These are phyloP conservation scores for Diospyros lotus DNA, from an alignment of 148 eudicot genomes.

Conservation along the genomic window DNA sequence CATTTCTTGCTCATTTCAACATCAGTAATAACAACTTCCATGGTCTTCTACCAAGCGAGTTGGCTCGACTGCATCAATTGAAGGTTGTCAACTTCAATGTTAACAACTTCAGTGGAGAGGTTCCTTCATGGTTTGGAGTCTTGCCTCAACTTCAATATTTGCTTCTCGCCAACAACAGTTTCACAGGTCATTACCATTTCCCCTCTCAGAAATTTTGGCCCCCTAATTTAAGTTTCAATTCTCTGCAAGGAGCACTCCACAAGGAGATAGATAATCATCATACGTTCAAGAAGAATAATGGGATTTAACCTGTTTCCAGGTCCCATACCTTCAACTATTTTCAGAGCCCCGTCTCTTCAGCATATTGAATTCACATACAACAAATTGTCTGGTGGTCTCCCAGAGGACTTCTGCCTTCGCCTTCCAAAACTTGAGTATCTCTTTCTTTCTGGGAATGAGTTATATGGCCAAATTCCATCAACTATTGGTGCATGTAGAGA, in stretches of 20 bases:
- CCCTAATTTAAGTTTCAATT: not conserved
- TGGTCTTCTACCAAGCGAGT: slow-evolving; percentile 7
- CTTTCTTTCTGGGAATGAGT: not conserved
- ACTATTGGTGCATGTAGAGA: not conserved
- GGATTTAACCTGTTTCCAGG: slow-evolving; percentile 6
- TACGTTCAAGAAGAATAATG: not conserved
- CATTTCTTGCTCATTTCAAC: slow-evolving; percentile 3
- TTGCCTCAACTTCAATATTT: not conserved
- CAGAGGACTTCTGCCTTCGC: not conserved
- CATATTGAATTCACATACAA: not conserved
- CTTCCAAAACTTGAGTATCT: not conserved
- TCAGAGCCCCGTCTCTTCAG: not conserved
- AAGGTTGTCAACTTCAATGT: not conserved
- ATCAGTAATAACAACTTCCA: slow-evolving; percentile 3
- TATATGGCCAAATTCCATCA: slow-evolving; percentile 2
- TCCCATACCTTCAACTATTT: not conserved
- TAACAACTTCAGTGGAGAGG: slow-evolving; percentile 13
- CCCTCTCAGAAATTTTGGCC: not conserved
- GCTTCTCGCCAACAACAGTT: not conserved
- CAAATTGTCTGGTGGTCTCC: slow-evolving; percentile 3
- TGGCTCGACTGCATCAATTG: slow-evolving; percentile 3
- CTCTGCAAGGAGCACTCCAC: not conserved
- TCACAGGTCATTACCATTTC: not conserved
- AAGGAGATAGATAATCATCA: not conserved
- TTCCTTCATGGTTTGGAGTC: slow-evolving; percentile 11